Conservation (phyloP, 352 stramenopile species). For the Phytophthora aleatoria region DNA sequence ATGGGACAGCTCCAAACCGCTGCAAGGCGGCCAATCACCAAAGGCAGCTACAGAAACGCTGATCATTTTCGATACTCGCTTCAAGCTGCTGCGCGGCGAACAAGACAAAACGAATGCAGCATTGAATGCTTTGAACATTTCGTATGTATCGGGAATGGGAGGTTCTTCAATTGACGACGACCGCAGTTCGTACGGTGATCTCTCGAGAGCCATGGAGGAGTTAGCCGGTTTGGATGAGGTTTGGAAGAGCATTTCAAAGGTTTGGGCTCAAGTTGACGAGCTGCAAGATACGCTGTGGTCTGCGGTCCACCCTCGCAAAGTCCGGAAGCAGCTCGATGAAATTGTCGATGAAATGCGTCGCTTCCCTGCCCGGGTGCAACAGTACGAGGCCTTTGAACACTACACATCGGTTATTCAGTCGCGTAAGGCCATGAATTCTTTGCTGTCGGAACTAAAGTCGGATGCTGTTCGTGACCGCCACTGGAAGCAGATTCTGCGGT, state of each 20-base stretch:
- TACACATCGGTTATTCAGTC: constrained; percentile 93
- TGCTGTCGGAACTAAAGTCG: constrained; percentile 98
- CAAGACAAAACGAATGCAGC: constrained; percentile 95
- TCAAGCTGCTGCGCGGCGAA: constrained; percentile 89
- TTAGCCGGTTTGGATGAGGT: constrained; percentile 97
- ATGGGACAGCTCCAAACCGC: constrained; percentile 82
- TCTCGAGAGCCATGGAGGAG: constrained; percentile 89
- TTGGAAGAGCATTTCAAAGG: constrained; percentile 94
- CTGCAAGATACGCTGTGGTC: constrained; percentile 96
- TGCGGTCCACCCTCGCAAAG: constrained; percentile 93
- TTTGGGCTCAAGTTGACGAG: constrained; percentile 88
- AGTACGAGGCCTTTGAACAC: constrained; percentile 98
- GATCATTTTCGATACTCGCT: constrained; percentile 85
- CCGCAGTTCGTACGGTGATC: constrained; percentile 70
- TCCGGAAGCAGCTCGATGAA: constrained; percentile 96
- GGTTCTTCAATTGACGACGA: constrained; percentile 74
- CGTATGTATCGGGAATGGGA: constrained; percentile 50
- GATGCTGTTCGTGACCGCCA: constrained; percentile 99
- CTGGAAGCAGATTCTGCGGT: constrained; percentile 97
- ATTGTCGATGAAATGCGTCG: constrained; percentile 96
- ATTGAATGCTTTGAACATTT: constrained; percentile 95
- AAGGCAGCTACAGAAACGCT: constrained; percentile 81
- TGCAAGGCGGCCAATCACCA: constrained; percentile 72
- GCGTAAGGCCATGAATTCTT: constrained; percentile 93
- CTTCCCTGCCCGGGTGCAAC: constrained; percentile 95